Evolutionary conservation across 176 grass and related monocot genomes (phyloP), one percentile per base, ranked within the genome.

Genomic region (Oryza rufipogon): DNA sequence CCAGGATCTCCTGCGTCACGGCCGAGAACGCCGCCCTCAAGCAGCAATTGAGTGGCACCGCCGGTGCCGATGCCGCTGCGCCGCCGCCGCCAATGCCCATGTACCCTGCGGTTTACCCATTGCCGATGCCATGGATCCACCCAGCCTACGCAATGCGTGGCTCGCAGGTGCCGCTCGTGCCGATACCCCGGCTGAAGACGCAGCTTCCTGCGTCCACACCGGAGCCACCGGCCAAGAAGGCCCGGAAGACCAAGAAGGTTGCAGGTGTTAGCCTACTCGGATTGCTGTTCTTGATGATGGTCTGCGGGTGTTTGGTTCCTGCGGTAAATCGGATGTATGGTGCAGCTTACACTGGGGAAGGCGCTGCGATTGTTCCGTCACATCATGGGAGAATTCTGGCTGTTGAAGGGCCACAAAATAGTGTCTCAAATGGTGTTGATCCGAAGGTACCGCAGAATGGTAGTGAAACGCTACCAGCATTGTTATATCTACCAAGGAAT

Each of bases 401-500:
- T 81, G 89, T 84, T 67, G 87, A 83, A 5, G 86, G 89, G 9
- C 76, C 66, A 78, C 71, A 2, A 16, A 77, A 69, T 82, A 61
- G 71, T 82, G 56, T 74, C 12, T 19, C 33, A 0, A 71, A 87
- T 42, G 70, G 71, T 70, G 71, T 81, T 20, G 86, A 86, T 78
- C 69, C 73, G 0, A 77, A 78, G 23, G 22, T 11, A 9, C 54
- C 49, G 45, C 72, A 79, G 19, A 79, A 84, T 86, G 17, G 52
- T n/a, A 94, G 80, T 0, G 86, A 91, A 64, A 82, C 72, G 15
- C 76, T 91, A 5, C 89, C 89, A 7, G 86, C 84, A 0, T 75
- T 94, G 51, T 73, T 94, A 76, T 94, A 94, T 66, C 70, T 94
- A 20, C 92, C 92, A 0, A 91, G 87, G 82, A 94, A 94, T 14